Evolutionary conservation across 2,329 filamentous ascomycete genomes (phyloP), one percentile per base, ranked within the genome.

Genomic region (Apiospora pterosperma): DNA sequence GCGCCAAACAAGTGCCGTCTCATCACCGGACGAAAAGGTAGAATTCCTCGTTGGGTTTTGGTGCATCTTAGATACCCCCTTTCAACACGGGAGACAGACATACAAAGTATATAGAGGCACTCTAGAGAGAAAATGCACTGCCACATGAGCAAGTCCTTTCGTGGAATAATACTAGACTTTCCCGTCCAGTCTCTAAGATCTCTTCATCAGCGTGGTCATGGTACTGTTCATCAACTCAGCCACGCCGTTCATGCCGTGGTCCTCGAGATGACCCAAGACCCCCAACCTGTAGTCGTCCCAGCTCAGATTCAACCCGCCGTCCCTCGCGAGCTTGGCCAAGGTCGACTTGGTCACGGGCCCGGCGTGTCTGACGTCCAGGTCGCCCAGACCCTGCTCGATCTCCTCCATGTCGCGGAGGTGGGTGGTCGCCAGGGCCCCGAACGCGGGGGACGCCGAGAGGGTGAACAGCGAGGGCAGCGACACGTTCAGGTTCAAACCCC

Each of bases 201-300:
- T 76, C 66, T 80, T 85, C 77, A 88, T 88, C 69, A 95, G 77
- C 61, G 90, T 87, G 74, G 90, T 92, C 86, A 96, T 93, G 1
- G 92, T 94, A 70, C 88, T 92, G 75, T 91, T 91, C 84, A 96
- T 90, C 71, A 96, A 77, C 67, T 89, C 84, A 19, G 85, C 84
- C 36, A 95, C 82, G 0, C 93, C 93, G 12, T 76, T 78, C 58
- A 91, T 82, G 0, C 90, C 90, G 62, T 84, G 84, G 6, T 78
- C 80, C 65, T 90, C 89, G 67, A 96, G 76, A 77, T 88, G 87
- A 61, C 83, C 82, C 64, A 97, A 77, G 67, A 95, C 89, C n/a
- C 87, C 85, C 6, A 92, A 80, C 65, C 91, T 84, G 75, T 93
- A 97, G 61, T 91, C 88, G 70, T 90, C 87, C 90, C 91, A 96